Conservation (phyloP, 2,329 filamentous ascomycete species). For the Nigrospora osmanthi region DNA sequence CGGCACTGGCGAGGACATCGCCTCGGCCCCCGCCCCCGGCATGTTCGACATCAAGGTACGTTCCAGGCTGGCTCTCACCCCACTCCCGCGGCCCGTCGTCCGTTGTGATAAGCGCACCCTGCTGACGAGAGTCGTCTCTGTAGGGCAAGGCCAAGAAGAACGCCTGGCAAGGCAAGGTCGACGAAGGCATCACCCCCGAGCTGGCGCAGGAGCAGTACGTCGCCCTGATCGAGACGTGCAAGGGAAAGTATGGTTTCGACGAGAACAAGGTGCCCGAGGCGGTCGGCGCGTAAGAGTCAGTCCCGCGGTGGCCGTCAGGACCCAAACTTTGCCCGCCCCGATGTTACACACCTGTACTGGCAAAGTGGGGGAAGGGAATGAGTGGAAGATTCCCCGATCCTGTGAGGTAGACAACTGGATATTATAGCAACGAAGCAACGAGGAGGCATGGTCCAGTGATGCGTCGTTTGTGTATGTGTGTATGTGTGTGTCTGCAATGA, state of each 20-base stretch:
- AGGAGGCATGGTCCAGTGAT: too few species aligned
- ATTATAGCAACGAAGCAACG: too few species aligned
- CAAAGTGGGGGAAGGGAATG: too few species aligned
- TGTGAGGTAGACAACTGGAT: too few species aligned
- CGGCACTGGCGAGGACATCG: conserved; percentile 47
- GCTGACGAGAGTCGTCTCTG: background rate
- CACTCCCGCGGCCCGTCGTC: background rate
- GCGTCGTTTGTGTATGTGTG: too few species aligned
- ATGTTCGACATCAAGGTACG: conserved; percentile 64
- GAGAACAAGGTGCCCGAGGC: conserved; percentile 54
- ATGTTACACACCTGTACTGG: too few species aligned
- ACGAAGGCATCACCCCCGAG: conserved; percentile 53
- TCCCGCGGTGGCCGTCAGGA: too few species aligned
- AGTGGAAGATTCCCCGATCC: too few species aligned
- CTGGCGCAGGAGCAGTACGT: conserved; percentile 74
- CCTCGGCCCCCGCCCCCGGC: conserved; percentile 49
- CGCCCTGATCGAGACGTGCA: conserved; percentile 61
- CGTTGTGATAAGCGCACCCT: background rate
- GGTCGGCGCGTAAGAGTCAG: conserved; percentile 22
- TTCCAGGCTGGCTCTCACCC: conserved; percentile 5
- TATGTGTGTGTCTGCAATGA: too few species aligned
- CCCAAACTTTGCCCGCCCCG: too few species aligned
- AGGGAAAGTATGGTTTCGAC: conserved; percentile 62
- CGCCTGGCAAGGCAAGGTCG: conserved; percentile 65
- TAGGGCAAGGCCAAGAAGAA: conserved; percentile 77